These are phyloP conservation scores for Malus hybrid DNA, from an alignment of 331 rosid genomes.

Conservation along the genomic window DNA sequence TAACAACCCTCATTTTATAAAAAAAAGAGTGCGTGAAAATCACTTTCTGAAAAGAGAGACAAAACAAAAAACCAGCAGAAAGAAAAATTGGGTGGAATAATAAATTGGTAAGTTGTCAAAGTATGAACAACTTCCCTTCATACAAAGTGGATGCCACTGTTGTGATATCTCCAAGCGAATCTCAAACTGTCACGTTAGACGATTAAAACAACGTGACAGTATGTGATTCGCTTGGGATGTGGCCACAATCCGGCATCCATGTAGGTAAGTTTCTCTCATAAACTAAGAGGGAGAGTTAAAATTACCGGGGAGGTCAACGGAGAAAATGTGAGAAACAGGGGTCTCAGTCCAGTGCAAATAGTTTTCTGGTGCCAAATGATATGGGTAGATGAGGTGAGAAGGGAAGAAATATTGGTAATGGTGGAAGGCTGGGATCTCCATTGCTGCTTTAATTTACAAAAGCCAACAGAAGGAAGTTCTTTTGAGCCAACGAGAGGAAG, in stretches of 20 bases:
- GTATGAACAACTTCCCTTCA: too few relatives aligned
- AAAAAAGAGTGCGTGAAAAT: background rate
- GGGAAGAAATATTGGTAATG: constrained; percentile 36
- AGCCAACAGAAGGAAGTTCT: background rate
- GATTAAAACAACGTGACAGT: too few relatives aligned
- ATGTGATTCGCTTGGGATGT: too few relatives aligned
- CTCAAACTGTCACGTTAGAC: too few relatives aligned
- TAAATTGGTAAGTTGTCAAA: too few relatives aligned
- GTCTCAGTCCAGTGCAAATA: constrained; percentile 70
- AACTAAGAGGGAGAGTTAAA: background rate
- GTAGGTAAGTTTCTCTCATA: too few relatives aligned
- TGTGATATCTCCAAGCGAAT: too few relatives aligned
- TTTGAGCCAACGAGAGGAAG: background rate
- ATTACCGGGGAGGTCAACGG: constrained; percentile 68
- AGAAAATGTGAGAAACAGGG: constrained; percentile 60
- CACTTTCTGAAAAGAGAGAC: too few relatives aligned
- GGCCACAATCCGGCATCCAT: too few relatives aligned
- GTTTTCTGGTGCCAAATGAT: constrained; percentile 45
- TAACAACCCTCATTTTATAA: background rate
- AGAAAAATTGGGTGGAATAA: too few relatives aligned
- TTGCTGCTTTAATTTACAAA: constrained; percentile 3
- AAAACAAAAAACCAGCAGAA: background rate
- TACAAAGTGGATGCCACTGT: too few relatives aligned
- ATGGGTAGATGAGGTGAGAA: constrained; percentile 46
- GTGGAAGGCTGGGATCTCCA: constrained; percentile 38